phyloP scores from a whole-genome alignment of 108 stramenopile species.

The Nitzschia sp. region DNA sequence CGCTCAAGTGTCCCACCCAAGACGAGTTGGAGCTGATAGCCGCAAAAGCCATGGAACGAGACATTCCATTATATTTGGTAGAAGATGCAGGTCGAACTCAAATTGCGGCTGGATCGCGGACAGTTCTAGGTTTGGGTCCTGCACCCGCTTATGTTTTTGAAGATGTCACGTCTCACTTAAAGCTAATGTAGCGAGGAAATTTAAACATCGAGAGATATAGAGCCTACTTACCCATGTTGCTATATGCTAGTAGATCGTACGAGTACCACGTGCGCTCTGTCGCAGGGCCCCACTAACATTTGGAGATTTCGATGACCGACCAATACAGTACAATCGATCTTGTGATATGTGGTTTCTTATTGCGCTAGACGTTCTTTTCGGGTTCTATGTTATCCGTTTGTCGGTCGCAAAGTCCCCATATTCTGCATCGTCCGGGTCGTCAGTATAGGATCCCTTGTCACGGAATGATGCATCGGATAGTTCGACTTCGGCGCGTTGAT shows the following conservation, averaged over 20 bases:
- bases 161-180: constrained; percentile 83
- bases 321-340: too few species aligned
- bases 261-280: too few species aligned
- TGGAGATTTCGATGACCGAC: too few species aligned
- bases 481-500: constrained; percentile 13
- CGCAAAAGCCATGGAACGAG: constrained; percentile 53
- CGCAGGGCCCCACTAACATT: too few species aligned
- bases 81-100: constrained; percentile 94
- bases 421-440: constrained; percentile 16
- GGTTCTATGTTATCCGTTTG: background rate
- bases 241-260: too few species aligned
- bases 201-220: too few species aligned
- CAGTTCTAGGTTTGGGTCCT: constrained; percentile 88
- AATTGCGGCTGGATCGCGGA: constrained; percentile 90
- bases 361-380: background rate
- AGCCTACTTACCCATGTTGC: too few species aligned
- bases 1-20: constrained; percentile 82
- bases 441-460: background rate
- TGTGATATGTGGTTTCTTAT: background rate
- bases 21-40: constrained; percentile 77
- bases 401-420: constrained; percentile 1
- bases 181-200: constrained; percentile 90
- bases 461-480: background rate
- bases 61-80: constrained; percentile 83
- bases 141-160: constrained; percentile 85